A percentile compares a stretch with the other conserved stretches of the same genome.
Evolutionary conservation across 768 basidiomycete species (phyloP).

Genomic region (Exidia glandulosa): DNA sequence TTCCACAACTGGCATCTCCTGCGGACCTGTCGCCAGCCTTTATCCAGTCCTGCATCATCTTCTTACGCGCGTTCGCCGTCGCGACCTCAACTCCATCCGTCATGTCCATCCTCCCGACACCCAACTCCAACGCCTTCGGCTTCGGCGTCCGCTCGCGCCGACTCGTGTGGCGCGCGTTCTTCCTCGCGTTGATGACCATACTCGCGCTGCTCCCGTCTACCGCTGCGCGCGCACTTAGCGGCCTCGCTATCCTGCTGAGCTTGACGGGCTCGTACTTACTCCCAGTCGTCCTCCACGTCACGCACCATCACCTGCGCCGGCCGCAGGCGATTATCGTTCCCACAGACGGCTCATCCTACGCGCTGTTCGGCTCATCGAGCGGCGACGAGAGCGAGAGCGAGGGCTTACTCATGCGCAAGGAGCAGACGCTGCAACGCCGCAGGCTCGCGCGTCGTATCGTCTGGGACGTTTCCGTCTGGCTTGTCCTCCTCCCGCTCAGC

Average conservation of each 20-base stretch:
- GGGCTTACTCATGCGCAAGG: constrained; percentile 69
- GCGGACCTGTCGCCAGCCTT: constrained; percentile 42
- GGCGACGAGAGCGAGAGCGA: constrained; percentile 39
- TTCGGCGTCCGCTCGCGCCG: constrained; percentile 28
- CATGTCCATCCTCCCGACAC: constrained; percentile 31
- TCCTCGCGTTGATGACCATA: constrained; percentile 43
- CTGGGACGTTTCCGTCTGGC: constrained; percentile 80
- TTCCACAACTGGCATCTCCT: constrained; percentile 30
- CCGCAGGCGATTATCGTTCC: constrained; percentile 78
- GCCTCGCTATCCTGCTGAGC: neutral
- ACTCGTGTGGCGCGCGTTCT: constrained; percentile 34
- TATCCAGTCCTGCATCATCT: constrained; percentile 41
- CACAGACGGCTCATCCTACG: constrained; percentile 18
- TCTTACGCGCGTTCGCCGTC: constrained; percentile 29
- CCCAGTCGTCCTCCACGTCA: constrained; percentile 64
- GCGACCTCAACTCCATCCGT: constrained; percentile 36
- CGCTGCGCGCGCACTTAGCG: neutral
- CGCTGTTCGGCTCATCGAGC: constrained; percentile 16
- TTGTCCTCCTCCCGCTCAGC: constrained; percentile 53
- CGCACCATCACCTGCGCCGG: constrained; percentile 71
- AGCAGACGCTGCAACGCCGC: constrained; percentile 65
- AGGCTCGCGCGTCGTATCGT: constrained; percentile 60
- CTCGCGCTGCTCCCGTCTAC: neutral
- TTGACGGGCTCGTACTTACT: constrained; percentile 1
- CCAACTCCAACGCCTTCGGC: constrained; percentile 30